Evolutionary conservation across 148 eudicot species (phyloP).

Genomic region (Simmondsia chinensis): DNA sequence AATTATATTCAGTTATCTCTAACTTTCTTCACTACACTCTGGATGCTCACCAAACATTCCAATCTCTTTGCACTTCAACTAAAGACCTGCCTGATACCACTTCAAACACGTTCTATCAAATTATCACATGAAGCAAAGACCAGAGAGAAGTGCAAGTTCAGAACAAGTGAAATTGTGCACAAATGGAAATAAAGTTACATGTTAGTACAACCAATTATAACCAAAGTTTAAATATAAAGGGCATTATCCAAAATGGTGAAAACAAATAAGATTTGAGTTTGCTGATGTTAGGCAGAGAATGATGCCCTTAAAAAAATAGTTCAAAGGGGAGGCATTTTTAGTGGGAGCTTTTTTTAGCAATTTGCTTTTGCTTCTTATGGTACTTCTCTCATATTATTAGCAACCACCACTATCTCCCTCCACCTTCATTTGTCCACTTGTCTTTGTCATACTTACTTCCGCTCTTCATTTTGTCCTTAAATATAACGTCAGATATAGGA

Average conservation of each 20-base stretch:
- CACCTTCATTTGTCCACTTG: slow-evolving; percentile 51
- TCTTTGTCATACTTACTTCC: slow-evolving; percentile 9
- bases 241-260: slow-evolving; percentile 15
- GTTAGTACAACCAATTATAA: no score
- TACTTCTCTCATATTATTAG: slow-evolving; percentile 31
- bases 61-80: no score
- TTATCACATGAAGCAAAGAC: no score
- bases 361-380: slow-evolving; percentile 27
- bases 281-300: slow-evolving; percentile 13
- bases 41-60: no score
- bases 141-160: no score
- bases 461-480: slow-evolving; percentile 4
- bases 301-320: slow-evolving; percentile 19
- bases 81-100: no score
- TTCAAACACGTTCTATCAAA: no score
- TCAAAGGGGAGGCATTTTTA: slow-evolving; percentile 11
- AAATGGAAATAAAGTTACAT: no score
- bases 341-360: slow-evolving; percentile 23
- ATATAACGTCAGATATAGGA: neutral
- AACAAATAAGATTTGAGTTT: slow-evolving; percentile 1
- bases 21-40: no score
- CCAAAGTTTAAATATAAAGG: slow-evolving; percentile 8
- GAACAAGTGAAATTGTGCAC: no score
- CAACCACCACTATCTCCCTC: slow-evolving; percentile 50
- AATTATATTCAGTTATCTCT: no score